Percentiles rank a stretch among this genome's conserved stretches.
Conservation (phyloP, 2,329 filamentous ascomycete genomes). For the Claviceps arundinis region DNA sequence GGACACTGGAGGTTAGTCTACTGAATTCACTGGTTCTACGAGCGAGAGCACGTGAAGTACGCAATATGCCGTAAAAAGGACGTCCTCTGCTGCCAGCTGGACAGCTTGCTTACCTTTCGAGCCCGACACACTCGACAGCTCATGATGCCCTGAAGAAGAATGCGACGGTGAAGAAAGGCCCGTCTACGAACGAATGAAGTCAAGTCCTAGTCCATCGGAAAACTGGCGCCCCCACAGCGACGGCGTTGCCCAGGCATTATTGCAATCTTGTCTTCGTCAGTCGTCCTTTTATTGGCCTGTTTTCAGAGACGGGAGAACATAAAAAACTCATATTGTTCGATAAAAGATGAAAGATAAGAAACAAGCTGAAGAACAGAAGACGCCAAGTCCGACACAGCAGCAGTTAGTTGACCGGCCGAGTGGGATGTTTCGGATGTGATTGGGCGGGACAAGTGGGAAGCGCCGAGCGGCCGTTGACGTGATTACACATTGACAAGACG, state of each 20-base stretch:
- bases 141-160: slow-evolving; percentile 3
- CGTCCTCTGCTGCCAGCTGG: too few relatives aligned
- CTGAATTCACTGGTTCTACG: neutral
- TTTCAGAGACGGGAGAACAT: too few relatives aligned
- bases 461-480: slow-evolving; percentile 6
- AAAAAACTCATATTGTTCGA: too few relatives aligned
- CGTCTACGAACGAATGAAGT: neutral
- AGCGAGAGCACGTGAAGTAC: too few relatives aligned
- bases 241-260: neutral
- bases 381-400: neutral
- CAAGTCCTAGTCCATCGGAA: neutral
- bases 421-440: neutral
- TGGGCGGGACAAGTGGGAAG: neutral
- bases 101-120: slow-evolving; percentile 20
- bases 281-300: too few relatives aligned
- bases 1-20: neutral
- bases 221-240: neutral
- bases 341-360: too few relatives aligned
- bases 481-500: slow-evolving; percentile 1
- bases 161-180: neutral
- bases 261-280: too few relatives aligned
- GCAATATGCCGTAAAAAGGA: too few relatives aligned
- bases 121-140: slow-evolving; percentile 28
- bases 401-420: slow-evolving; percentile 4
- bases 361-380: neutral